These are phyloP conservation scores for Anethum foeniculum DNA, from an alignment of 140 eudicot genomes.

Conservation along the genomic window DNA sequence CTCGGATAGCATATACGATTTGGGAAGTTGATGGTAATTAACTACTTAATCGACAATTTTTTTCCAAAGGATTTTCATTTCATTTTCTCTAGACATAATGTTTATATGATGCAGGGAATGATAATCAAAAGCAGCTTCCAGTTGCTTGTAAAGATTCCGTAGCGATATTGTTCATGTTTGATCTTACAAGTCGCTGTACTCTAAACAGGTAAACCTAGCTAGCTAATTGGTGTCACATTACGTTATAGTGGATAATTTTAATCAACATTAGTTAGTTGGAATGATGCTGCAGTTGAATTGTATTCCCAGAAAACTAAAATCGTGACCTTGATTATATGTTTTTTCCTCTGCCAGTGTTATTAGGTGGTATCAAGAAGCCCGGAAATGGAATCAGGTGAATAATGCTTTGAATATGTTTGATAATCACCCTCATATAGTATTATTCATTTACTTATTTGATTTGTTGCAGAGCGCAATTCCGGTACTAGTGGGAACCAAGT, in stretches of 20 bases:
- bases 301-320: background rate
- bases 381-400: slow-evolving; percentile 63
- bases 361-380: slow-evolving; percentile 69
- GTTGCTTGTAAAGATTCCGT: slow-evolving; percentile 74
- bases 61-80: background rate
- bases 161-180: slow-evolving; percentile 79
- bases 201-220: slow-evolving; percentile 45
- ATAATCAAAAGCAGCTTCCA: slow-evolving; percentile 43
- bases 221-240: background rate
- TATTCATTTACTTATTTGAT: background rate
- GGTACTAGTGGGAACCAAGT: slow-evolving; percentile 70
- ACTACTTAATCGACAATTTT: background rate
- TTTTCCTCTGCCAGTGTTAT: slow-evolving; percentile 39
- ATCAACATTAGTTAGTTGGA: too few relatives aligned
- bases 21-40: slow-evolving; percentile 67
- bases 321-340: background rate
- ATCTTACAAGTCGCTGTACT: slow-evolving; percentile 85
- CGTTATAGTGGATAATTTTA: background rate
- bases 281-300: background rate
- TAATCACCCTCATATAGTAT: background rate
- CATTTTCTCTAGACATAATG: background rate
- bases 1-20: slow-evolving; percentile 50
- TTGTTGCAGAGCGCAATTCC: slow-evolving; percentile 64
- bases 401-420: background rate
- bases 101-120: slow-evolving; percentile 29